Conservation (phyloP, 305 asterid species). For the Fraxinus velutina region DNA sequence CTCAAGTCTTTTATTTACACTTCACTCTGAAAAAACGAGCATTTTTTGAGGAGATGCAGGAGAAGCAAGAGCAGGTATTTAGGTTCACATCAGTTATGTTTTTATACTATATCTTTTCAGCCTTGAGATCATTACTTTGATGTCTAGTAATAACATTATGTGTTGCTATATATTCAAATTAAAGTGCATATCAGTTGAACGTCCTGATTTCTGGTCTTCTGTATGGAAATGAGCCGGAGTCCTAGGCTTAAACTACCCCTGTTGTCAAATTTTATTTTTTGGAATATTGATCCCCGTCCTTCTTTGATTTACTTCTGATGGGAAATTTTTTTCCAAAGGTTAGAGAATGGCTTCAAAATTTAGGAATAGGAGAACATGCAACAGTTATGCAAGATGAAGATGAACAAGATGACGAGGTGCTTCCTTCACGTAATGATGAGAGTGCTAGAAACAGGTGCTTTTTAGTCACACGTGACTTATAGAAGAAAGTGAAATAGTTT, state of each 20-base stretch:
- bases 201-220: slow-evolving; percentile 5
- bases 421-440: slow-evolving; percentile 62
- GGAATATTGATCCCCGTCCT: slow-evolving; percentile 17
- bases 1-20: slow-evolving; percentile 81
- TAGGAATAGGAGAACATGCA: slow-evolving; percentile 84
- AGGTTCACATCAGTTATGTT: slow-evolving; percentile 8
- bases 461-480: slow-evolving; percentile 29
- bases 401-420: slow-evolving; percentile 76
- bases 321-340: slow-evolving; percentile 49
- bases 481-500: slow-evolving; percentile 35
- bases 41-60: slow-evolving; percentile 90
- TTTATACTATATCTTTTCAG: background rate
- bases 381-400: slow-evolving; percentile 76
- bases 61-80: slow-evolving; percentile 94
- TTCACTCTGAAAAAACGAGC: slow-evolving; percentile 87
- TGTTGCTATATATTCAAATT: slow-evolving; percentile 4
- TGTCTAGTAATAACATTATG: background rate
- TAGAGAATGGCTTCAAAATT: slow-evolving; percentile 92
- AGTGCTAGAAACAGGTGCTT: slow-evolving; percentile 71
- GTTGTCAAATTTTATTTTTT: background rate
- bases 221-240: slow-evolving; percentile 6
- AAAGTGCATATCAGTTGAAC: slow-evolving; percentile 15
- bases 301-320: slow-evolving; percentile 29
- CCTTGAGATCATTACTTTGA: slow-evolving; percentile 3
- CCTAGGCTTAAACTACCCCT: background rate